Percentiles rank a stretch among this genome's conserved stretches.
Evolutionary conservation across 2,329 filamentous ascomycete species (phyloP).

Genomic region (Beauveria sp.): DNA sequence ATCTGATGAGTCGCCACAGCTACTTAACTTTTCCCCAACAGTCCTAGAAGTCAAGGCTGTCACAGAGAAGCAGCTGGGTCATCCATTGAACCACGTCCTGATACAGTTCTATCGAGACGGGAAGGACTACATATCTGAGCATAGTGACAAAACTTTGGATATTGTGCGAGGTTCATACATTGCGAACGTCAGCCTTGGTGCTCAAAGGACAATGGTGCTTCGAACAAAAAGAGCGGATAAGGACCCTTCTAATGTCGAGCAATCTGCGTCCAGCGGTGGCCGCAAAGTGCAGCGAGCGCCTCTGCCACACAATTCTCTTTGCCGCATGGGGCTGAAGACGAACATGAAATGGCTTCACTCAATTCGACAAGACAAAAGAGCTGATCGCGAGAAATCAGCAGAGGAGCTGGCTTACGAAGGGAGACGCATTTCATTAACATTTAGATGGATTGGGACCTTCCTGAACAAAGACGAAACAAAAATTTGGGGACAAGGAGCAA

Average conservation of each 20-base stretch:
- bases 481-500: slow-evolving; percentile 93
- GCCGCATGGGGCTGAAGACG: slow-evolving; percentile 70
- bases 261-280: slow-evolving; percentile 21
- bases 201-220: slow-evolving; percentile 82
- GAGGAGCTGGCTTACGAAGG: slow-evolving; percentile 67
- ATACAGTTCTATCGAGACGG: slow-evolving; percentile 91
- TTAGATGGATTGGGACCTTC: slow-evolving; percentile 83
- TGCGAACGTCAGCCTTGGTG: slow-evolving; percentile 89
- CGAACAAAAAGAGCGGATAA: slow-evolving; percentile 64
- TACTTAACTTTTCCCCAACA: slow-evolving; percentile 67
- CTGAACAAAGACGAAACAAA: slow-evolving; percentile 52
- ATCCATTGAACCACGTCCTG: slow-evolving; percentile 80
- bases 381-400: slow-evolving; percentile 54
- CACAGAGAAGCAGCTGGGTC: slow-evolving; percentile 67
- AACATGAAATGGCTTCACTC: slow-evolving; percentile 87
- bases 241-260: slow-evolving; percentile 23
- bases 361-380: slow-evolving; percentile 82
- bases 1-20: slow-evolving; percentile 74
- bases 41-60: slow-evolving; percentile 60
- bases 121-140: slow-evolving; percentile 88
- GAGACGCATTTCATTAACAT: slow-evolving; percentile 84
- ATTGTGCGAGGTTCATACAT: slow-evolving; percentile 76
- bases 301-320: slow-evolving; percentile 84
- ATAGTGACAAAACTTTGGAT: slow-evolving; percentile 94
- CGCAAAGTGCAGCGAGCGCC: slow-evolving; percentile 59